These are phyloP conservation scores for Ustilago sp. DNA, from an alignment of 1,284 basidiomycete species.

Conservation along the genomic window DNA sequence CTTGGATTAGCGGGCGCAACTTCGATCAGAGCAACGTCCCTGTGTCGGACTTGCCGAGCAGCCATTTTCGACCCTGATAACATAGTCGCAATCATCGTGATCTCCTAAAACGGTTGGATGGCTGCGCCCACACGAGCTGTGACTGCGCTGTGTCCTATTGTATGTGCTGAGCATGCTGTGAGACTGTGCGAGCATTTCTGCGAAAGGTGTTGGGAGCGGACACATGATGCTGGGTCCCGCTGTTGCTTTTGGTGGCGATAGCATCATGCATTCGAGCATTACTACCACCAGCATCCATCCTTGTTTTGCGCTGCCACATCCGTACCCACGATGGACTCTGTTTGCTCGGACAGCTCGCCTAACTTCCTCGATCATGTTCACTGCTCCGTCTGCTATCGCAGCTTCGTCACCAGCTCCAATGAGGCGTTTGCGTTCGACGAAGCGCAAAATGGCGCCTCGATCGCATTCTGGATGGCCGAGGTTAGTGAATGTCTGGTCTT, in stretches of 20 bases:
- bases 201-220: too few species aligned
- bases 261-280: neutral
- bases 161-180: neutral
- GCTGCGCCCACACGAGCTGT: neutral
- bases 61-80: neutral
- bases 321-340: neutral
- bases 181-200: too few species aligned
- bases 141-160: neutral
- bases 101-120: neutral
- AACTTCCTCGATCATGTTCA: conserved; percentile 39
- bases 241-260: neutral
- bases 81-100: neutral
- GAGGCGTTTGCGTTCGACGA: neutral
- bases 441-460: neutral
- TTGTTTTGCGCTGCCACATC: neutral
- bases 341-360: neutral
- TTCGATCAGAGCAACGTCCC: neutral
- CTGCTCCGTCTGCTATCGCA: conserved; percentile 35
- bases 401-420: neutral
- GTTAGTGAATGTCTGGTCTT: conserved; percentile 16
- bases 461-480: conserved; percentile 42
- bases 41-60: neutral
- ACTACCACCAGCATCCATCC: neutral
- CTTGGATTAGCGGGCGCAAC: too few species aligned
- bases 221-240: too few species aligned